phyloP scores from a whole-genome alignment of 768 basidiomycete genomes.

The Amanita rimosa region DNA sequence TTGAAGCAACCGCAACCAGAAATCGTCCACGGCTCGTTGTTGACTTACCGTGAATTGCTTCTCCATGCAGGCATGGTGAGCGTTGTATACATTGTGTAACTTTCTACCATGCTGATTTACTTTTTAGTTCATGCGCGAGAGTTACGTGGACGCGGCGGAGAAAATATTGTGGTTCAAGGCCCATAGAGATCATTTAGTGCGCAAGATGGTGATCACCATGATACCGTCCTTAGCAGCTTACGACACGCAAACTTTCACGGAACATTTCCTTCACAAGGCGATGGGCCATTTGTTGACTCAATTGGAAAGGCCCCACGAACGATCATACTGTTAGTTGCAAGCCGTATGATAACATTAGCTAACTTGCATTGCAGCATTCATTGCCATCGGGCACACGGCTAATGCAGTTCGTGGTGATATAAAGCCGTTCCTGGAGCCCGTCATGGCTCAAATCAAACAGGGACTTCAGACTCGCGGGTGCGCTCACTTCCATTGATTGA shows the following conservation, averaged over 20 bases:
- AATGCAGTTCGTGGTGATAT: slow-evolving; percentile 87
- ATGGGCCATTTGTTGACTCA: slow-evolving; percentile 89
- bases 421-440: slow-evolving; percentile 89
- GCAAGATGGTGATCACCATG: slow-evolving; percentile 91
- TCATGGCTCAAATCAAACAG: slow-evolving; percentile 81
- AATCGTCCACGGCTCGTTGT: slow-evolving; percentile 82
- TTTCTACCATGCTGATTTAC: not conserved
- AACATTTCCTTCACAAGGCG: slow-evolving; percentile 84
- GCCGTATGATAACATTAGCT: not conserved
- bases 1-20: slow-evolving; percentile 75
- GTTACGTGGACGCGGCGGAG: slow-evolving; percentile 79
- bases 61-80: slow-evolving; percentile 91
- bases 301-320: slow-evolving; percentile 80
- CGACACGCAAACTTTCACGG: slow-evolving; percentile 85
- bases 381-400: slow-evolving; percentile 94
- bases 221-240: slow-evolving; percentile 93
- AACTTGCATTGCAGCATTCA: slow-evolving; percentile 53
- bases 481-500: slow-evolving; percentile 5
- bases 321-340: slow-evolving; percentile 63
- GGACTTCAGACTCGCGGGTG: slow-evolving; percentile 86
- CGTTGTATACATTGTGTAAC: not conserved
- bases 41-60: slow-evolving; percentile 86
- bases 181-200: slow-evolving; percentile 78
- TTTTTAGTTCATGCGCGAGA: slow-evolving; percentile 75
- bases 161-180: slow-evolving; percentile 82